Base-by-base conservation (phyloP, 2,329 filamentous ascomycete species). In the Daldinia eschscholtzii region DNA sequence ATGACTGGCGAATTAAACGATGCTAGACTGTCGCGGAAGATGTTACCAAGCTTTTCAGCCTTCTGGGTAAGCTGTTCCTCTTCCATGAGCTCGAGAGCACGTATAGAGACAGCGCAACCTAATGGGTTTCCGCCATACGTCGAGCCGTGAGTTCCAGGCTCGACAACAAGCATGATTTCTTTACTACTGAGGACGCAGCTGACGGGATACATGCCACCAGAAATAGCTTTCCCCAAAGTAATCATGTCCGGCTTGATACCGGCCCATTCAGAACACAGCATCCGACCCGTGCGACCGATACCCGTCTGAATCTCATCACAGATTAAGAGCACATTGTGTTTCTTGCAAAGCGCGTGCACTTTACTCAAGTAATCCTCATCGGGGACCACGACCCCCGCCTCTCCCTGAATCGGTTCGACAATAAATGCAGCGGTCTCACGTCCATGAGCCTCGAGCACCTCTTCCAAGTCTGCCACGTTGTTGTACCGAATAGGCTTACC, bases 221-320 rank as follows among this genome's bases (percentile, higher is more conserved):
- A 97, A 79, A 99, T 97, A 74, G 96, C 96, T 85, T 99, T 99
- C 78, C 96, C 96, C 37, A 99, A 89, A 55, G 97, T 91, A 26
- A 99, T 92, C 77, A 99, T 87, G 79, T 99, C 96, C 42, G 95
- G 96, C 85, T 95, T 97, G 85, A 99, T 94, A 74, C 91, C 92
- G 64, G 93, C 91, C 94, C 96, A 98, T 82, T 99, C 90, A 77
- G 93, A 92, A 86, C 94, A 97, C 61, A 99, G 89, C 84, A 99
- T 92, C 78, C 92, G 93, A 60, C 96, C 96, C 18, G 96, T 99
- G 71, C 96, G 91, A 61, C 94, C 96, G 78, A 99, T 97, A 73
- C 95, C 95, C 4, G 96, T 99, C 83, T 99, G 96, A 76, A 99
- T 98, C 86, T 99, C 96, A 80, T 99, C 96, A 81, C 93, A 97